Percentiles rank a stretch among this genome's conserved stretches.
These are phyloP conservation scores for Ceratobasidium papillatum DNA, from an alignment of 1,284 basidiomycete species.

Conservation along the genomic window DNA sequence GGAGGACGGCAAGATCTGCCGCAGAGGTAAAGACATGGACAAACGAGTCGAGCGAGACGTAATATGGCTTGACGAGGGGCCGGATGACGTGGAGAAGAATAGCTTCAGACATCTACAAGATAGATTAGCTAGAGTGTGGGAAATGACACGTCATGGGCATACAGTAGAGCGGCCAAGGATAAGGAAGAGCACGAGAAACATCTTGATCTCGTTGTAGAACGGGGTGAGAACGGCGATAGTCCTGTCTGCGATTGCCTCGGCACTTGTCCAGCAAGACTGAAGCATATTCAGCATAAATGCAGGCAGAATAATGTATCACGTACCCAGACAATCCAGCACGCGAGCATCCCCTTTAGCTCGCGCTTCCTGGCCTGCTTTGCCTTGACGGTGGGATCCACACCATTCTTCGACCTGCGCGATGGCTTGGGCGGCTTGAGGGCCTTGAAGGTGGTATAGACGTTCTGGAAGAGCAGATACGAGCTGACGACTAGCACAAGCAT, in stretches of 20 bases:
- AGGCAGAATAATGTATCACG: conserved; percentile 46
- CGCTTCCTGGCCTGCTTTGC: conserved; percentile 77
- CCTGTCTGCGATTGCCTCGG: conserved; percentile 44
- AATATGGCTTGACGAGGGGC: conserved; percentile 43
- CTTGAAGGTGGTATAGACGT: conserved; percentile 84
- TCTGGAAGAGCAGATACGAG: conserved; percentile 68
- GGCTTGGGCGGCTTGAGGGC: conserved; percentile 71
- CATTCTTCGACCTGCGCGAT: conserved; percentile 60
- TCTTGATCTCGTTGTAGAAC: conserved; percentile 45
- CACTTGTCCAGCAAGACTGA: conserved; percentile 43
- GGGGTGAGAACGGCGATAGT: conserved; percentile 43
- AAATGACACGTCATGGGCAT: neutral
- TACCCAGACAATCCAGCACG: conserved; percentile 86
- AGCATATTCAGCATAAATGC: neutral
- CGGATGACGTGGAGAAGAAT: conserved; percentile 44
- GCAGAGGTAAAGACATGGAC: conserved; percentile 41
- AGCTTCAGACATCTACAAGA: conserved; percentile 43
- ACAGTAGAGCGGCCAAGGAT: conserved; percentile 43
- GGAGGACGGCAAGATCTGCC: conserved; percentile 41
- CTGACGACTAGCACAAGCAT: conserved; percentile 36
- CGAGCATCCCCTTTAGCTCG: conserved; percentile 80
- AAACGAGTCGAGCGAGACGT: conserved; percentile 41
- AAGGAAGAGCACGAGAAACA: conserved; percentile 43
- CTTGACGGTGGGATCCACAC: conserved; percentile 67
- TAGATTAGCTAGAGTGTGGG: conserved; percentile 1